Conservation (phyloP, 2,329 filamentous ascomycete species). For the Colletotrichum phormii region DNA sequence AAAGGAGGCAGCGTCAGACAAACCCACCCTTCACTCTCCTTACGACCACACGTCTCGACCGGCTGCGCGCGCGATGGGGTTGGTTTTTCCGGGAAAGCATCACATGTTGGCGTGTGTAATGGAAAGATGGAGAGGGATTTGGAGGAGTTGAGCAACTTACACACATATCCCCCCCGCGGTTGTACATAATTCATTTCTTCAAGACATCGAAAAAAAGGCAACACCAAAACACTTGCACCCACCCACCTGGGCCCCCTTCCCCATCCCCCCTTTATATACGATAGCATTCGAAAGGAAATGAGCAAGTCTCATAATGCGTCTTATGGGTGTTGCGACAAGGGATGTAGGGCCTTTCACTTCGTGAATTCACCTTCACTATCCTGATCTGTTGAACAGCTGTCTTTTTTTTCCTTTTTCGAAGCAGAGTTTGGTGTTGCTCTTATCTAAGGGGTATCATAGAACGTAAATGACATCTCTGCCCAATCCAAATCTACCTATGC, state of each 20-base stretch:
- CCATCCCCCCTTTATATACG: slow-evolving; percentile 2
- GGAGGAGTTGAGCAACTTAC: neutral
- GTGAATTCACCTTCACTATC: neutral
- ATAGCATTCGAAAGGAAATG: slow-evolving; percentile 16
- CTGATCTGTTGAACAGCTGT: neutral
- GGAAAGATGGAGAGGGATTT: neutral
- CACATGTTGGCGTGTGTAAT: neutral
- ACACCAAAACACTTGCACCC: neutral
- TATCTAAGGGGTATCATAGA: slow-evolving; percentile 44
- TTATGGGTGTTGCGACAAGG: neutral
- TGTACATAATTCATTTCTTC: slow-evolving; percentile 35
- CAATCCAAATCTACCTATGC: neutral
- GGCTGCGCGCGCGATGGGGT: slow-evolving; percentile 3
- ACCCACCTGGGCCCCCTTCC: neutral
- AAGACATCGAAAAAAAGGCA: neutral
- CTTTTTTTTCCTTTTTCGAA: neutral
- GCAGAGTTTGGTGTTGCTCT: neutral
- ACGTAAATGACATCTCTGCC: slow-evolving; percentile 6
- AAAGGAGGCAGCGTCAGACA: neutral
- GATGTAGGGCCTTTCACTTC: neutral
- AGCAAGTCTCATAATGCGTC: slow-evolving; percentile 33
- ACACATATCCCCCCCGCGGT: neutral
- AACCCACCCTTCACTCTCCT: neutral
- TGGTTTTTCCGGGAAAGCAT: neutral
- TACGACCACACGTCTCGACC: neutral